Evolutionary conservation across 148 eudicot species (phyloP).

Genomic region (Drosera capensis): DNA sequence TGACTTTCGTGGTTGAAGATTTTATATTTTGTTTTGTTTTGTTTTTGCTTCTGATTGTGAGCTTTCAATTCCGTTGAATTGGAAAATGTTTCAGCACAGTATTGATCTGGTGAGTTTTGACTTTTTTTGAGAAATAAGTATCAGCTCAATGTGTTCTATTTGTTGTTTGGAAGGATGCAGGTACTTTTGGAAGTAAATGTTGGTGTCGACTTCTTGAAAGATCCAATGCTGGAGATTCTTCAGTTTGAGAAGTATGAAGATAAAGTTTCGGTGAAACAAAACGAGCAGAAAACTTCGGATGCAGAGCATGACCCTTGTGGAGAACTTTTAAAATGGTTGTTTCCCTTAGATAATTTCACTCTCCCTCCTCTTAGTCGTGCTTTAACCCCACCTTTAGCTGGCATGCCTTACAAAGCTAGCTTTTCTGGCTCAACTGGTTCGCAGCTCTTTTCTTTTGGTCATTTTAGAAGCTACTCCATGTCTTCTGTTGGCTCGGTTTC

Average conservation of each 20-base stretch:
- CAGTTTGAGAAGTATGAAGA: conserved; percentile 80
- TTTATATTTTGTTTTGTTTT: no score
- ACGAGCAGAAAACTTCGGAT: conserved; percentile 13
- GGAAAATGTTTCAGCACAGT: no score
- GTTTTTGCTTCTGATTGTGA: no score
- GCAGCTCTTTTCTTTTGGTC: conserved; percentile 71
- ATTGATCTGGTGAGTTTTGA: no score
- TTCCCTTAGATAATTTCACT: conserved; percentile 71
- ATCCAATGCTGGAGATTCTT: conserved; percentile 80
- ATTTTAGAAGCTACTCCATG: conserved; percentile 97
- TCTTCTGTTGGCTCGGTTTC: conserved; percentile 48
- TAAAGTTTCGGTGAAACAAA: conserved; percentile 19
- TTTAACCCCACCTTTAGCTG: conserved; percentile 49
- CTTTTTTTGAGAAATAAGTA: no score
- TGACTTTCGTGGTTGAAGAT: no score
- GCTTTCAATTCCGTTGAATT: no score
- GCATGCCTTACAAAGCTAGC: conserved; percentile 36
- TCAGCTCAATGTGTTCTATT: no score
- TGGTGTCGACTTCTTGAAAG: conserved; percentile 56
- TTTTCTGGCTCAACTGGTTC: conserved; percentile 61
- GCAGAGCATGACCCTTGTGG: conserved; percentile 46
- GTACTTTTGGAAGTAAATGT: conserved; percentile 91
- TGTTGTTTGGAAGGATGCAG: conserved; percentile 98
- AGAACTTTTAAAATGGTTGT: conserved; percentile 82
- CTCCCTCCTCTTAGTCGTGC: conserved; percentile 35